Percentiles rank a stretch among this genome's conserved stretches.
Evolutionary conservation across 371 early-diverging fungal genomes (phyloP).

Genomic region (Sanchytrium tribonematis): DNA sequence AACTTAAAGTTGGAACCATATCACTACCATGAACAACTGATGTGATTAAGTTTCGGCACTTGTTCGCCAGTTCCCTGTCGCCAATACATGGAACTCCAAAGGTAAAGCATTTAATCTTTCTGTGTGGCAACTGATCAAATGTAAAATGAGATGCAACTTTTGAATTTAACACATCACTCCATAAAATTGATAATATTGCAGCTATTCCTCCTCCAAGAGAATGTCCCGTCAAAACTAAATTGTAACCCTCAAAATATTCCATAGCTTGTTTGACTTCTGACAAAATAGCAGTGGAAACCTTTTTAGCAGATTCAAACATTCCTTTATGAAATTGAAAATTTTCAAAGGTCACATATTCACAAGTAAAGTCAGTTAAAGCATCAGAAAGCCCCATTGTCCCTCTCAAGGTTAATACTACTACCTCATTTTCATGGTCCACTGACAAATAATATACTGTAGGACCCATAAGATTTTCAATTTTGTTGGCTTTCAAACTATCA

Average conservation of each 20-base stretch:
- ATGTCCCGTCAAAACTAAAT: slow-evolving; percentile 24
- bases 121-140: not conserved
- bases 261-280: slow-evolving; percentile 12
- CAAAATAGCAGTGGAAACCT: slow-evolving; percentile 6
- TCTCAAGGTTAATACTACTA: slow-evolving; percentile 54
- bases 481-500: slow-evolving; percentile 8
- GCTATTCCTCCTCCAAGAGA: slow-evolving; percentile 53
- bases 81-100: not conserved
- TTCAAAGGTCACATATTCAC: slow-evolving; percentile 34
- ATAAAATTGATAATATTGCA: slow-evolving; percentile 30
- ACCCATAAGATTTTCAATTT: slow-evolving; percentile 33
- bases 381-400: slow-evolving; percentile 69
- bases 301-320: slow-evolving; percentile 5
- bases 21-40: slow-evolving; percentile 40
- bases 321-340: slow-evolving; percentile 17
- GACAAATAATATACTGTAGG: slow-evolving; percentile 52
- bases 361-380: slow-evolving; percentile 52
- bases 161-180: slow-evolving; percentile 23
- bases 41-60: slow-evolving; percentile 36
- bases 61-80: slow-evolving; percentile 10
- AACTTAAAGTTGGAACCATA: slow-evolving; percentile 33
- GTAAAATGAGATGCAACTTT: not conserved
- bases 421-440: slow-evolving; percentile 38
- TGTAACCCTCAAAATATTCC: slow-evolving; percentile 11
- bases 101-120: not conserved